These are phyloP conservation scores for Camelina laxa DNA, from an alignment of 345 rosid species.

Conservation along the genomic window DNA sequence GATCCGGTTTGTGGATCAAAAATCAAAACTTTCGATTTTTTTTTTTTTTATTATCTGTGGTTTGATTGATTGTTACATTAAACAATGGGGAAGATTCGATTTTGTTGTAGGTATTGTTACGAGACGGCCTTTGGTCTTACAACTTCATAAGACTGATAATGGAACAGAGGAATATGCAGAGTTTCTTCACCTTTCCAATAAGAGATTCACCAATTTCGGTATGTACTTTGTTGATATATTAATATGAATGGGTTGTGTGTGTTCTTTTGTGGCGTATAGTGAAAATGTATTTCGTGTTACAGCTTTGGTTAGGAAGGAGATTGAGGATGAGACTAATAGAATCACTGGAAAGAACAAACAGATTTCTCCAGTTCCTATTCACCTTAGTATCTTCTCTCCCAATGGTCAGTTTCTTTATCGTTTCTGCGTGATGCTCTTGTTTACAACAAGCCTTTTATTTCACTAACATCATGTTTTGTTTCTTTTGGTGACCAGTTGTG, in stretches of 20 bases:
- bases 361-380: slow-evolving; percentile 91
- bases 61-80: not conserved
- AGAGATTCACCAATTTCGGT: slow-evolving; percentile 74
- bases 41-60: not conserved
- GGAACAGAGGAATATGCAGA: slow-evolving; percentile 75
- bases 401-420: slow-evolving; percentile 50
- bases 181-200: slow-evolving; percentile 73
- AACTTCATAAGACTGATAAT: slow-evolving; percentile 70
- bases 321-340: slow-evolving; percentile 91
- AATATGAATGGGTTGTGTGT: not conserved
- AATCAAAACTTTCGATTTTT: not conserved
- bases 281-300: not conserved
- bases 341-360: slow-evolving; percentile 82
- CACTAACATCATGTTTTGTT: slow-evolving; percentile 12
- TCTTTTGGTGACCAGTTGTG: slow-evolving; percentile 66
- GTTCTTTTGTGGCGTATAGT: not conserved
- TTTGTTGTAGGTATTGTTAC: slow-evolving; percentile 73
- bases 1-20: slow-evolving; percentile 64
- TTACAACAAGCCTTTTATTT: not conserved
- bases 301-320: slow-evolving; percentile 86
- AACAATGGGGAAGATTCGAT: not conserved
- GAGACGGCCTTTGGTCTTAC: slow-evolving; percentile 85
- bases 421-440: not conserved
- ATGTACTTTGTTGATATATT: slow-evolving; percentile 21
- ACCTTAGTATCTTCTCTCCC: slow-evolving; percentile 90